phyloP scores from a whole-genome alignment of 805 yeast genomes.

The Yarrowia keelungensis region DNA sequence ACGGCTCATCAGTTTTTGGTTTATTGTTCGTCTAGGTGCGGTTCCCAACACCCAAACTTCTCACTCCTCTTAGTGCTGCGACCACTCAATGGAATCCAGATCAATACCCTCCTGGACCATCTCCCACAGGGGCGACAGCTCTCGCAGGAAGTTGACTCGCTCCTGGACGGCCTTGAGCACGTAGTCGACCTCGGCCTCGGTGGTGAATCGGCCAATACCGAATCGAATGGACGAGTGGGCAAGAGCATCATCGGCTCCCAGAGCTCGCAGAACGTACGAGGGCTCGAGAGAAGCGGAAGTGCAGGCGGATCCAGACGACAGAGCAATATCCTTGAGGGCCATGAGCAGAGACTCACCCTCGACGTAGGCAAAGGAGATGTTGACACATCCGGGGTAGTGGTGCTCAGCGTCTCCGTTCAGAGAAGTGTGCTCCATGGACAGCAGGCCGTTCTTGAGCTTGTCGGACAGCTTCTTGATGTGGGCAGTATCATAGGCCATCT shows the following conservation, averaged over 20 bases:
- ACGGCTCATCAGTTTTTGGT: conserved; percentile 15
- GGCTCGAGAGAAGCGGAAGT: conserved; percentile 98
- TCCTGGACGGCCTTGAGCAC: conserved; percentile 87
- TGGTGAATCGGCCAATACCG: conserved; percentile 96
- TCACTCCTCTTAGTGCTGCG: conserved; percentile 71
- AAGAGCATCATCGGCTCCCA: conserved; percentile 97
- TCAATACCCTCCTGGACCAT: conserved; percentile 99
- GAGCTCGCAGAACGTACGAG: conserved; percentile 92
- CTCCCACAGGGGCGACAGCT: conserved; percentile 96
- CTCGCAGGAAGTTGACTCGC: conserved; percentile 89
- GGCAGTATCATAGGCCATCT: conserved; percentile 71
- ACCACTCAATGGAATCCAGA: conserved; percentile 92
- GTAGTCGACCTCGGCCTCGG: conserved; percentile 94
- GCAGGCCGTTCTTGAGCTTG: conserved; percentile 73
- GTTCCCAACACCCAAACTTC: no score
- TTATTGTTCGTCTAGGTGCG: neutral
- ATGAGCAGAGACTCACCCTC: conserved; percentile 97
- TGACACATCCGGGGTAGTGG: conserved; percentile 93
- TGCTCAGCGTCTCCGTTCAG: conserved; percentile 81
- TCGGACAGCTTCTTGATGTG: conserved; percentile 76
- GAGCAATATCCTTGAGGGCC: conserved; percentile 97
- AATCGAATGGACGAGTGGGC: conserved; percentile 98
- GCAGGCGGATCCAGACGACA: conserved; percentile 97
- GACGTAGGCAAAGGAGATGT: conserved; percentile 94
- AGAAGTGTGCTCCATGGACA: conserved; percentile 85